Evolutionary conservation across 805 yeast genomes (phyloP), one percentile per base, ranked within the genome.

Genomic region (Wickerhamiella vanderwaltii): DNA sequence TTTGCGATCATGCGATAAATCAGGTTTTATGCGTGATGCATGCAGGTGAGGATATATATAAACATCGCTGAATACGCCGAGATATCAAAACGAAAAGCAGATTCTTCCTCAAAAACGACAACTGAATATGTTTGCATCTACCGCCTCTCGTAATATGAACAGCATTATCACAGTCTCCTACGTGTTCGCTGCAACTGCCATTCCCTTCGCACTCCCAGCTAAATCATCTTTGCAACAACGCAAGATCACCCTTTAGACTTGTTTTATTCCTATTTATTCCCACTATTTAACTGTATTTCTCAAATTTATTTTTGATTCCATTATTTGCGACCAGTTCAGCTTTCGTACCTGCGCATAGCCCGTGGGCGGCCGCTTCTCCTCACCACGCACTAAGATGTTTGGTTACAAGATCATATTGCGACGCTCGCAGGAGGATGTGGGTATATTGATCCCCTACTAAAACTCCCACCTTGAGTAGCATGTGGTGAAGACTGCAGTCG

Each of bases 201-300:
- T 23, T 15, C 41, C 41, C 9, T 37, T 37, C 29, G 41, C 31
- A 3, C 16, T 37, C 22, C 41, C 41, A 3, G 41, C 41, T 6
- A 37, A 37, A 12, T 29, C 31, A 22, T 37, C 41, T 13, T n/a
- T 35, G 35, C 35, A 31, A 18, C 35, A 31, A 23, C 35, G 35
- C 18, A 31, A 31, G 15, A 9, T 11, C 24, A 31, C 11, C 19
- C 19, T 29, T 15, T 29, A 15, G n/a, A n/a, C n/a, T n/a, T n/a
- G n/a, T n/a, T n/a, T n/a, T n/a, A n/a, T n/a, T n/a, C n/a, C n/a
- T n/a, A n/a, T n/a, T n/a, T n/a, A n/a, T n/a, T n/a, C n/a, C n/a
- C n/a, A n/a, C n/a, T n/a, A n/a, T n/a, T n/a, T n/a, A 29, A 29
- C 33, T 29, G 5, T 16, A 9, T 24, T 24, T 11, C 26, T 24